Base-by-base conservation (phyloP, 805 yeast species). In the Candida orba region DNA sequence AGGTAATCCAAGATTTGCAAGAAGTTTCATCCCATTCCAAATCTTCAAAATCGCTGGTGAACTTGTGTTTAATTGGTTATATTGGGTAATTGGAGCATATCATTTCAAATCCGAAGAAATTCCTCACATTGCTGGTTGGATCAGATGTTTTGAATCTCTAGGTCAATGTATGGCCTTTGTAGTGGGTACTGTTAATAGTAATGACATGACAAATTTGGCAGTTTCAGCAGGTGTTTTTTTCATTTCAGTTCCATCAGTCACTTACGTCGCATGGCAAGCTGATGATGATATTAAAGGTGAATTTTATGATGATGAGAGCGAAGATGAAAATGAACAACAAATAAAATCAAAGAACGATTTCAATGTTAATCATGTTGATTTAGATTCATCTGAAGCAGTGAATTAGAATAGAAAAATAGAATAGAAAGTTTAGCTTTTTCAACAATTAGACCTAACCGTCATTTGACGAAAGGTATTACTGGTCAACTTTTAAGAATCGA, bases 171-270 rank as follows among this genome's bases (percentile, higher is more conserved):
- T 56, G 34, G 43, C 48, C 13, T 50, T 45, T 33, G 50, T 54
- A 15, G 47, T 56, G 31, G 60, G 63, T 20, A 50, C 51, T 9
- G 58, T 54, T 6, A 52, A 54, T 17, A n/a, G 24, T 1, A 46
- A 37, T 42, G 59, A 57, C 41, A 58, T 54, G 53, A 47, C 52
- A 1, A 57, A 56, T 31, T 39, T 58, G 29, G 52, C 56, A 8
- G 58, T 57, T 12, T 36, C 59, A 8, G 61, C 54, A 18, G 60
- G 47, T 36, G 49, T 49, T 1, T 58, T 55, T 42, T 58, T 58
- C 33, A 37, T 37, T n/a, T 33, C 47, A 6, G 13, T 48, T n/a
- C 39, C 46, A 15, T 34, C 51, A 9, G 47, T 38, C 1, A 34
- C 47, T 8, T 50, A 50, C 31, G 6, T 46, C 4, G 43, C 31